These are phyloP conservation scores for Bertia moriformis DNA, from an alignment of 2,329 filamentous ascomycete genomes.

Conservation along the genomic window DNA sequence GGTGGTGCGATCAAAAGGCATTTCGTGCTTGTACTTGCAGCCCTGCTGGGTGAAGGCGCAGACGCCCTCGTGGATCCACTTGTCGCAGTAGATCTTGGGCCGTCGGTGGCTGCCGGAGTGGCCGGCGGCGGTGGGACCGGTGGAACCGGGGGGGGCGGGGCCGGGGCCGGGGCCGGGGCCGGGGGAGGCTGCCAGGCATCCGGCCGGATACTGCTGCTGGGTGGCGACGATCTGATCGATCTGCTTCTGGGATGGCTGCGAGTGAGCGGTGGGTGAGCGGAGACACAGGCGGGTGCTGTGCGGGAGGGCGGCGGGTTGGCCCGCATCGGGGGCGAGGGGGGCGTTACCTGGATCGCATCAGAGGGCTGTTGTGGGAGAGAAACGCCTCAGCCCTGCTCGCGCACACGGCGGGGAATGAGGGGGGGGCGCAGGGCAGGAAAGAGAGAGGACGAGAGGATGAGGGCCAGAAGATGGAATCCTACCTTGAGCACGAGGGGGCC, in stretches of 20 bases:
- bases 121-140: slow-evolving; percentile 7
- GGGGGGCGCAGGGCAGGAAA: background rate
- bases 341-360: too few relatives aligned
- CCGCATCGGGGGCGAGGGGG: too few relatives aligned
- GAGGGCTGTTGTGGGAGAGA: too few relatives aligned
- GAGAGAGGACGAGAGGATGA: background rate
- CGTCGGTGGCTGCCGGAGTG: slow-evolving; percentile 24
- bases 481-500: slow-evolving; percentile 8
- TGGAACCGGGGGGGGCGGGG: slow-evolving; percentile 6
- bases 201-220: too few relatives aligned
- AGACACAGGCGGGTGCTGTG: too few relatives aligned
- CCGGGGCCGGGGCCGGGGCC: too few relatives aligned
- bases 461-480: background rate
- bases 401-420: background rate
- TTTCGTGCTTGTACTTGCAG: slow-evolving; percentile 81
- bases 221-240: too few relatives aligned
- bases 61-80: slow-evolving; percentile 75
- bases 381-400: background rate
- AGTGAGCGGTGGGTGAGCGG: too few relatives aligned
- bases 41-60: slow-evolving; percentile 78
- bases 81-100: slow-evolving; percentile 67
- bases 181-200: too few relatives aligned
- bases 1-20: slow-evolving; percentile 56
- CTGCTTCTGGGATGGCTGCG: too few relatives aligned
- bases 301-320: too few relatives aligned